phyloP scores from a whole-genome alignment of 169 alveolate genomes.

The Plasmodium gallinaceum region DNA sequence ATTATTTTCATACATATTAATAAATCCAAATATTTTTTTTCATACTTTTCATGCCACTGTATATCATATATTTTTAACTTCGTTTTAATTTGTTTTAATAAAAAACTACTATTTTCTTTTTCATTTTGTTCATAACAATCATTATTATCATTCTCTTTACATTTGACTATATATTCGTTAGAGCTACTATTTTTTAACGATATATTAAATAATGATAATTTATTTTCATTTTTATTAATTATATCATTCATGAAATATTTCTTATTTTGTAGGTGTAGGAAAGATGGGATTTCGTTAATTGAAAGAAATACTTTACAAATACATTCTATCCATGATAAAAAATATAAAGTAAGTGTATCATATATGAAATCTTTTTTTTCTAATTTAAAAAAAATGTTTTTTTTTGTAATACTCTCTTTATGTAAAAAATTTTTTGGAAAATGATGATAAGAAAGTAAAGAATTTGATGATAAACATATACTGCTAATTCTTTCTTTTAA shows the following conservation, averaged over 20 bases:
- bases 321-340: slow-evolving; percentile 40
- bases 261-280: slow-evolving; percentile 37
- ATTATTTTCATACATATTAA: slow-evolving; percentile 24
- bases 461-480: background rate
- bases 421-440: slow-evolving; percentile 12
- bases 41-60: slow-evolving; percentile 75
- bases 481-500: slow-evolving; percentile 1
- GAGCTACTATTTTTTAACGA: no score
- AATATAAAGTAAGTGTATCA: slow-evolving; percentile 37
- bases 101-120: background rate
- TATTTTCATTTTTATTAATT: background rate
- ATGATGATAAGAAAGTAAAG: background rate
- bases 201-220: no score
- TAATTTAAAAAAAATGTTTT: slow-evolving; percentile 17
- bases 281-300: slow-evolving; percentile 62
- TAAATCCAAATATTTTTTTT: slow-evolving; percentile 52
- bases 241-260: slow-evolving; percentile 3
- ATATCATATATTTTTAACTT: slow-evolving; percentile 68
- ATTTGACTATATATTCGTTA: no score
- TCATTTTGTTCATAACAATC: background rate
- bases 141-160: background rate
- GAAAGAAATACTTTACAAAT: slow-evolving; percentile 33
- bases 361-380: slow-evolving; percentile 38
- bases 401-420: slow-evolving; percentile 14
- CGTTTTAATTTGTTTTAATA: slow-evolving; percentile 22